A percentile compares a stretch with the other conserved stretches of the same genome.
phyloP scores from a whole-genome alignment of 2,329 filamentous ascomycete species.

The Pyrenochaeta sp. region DNA sequence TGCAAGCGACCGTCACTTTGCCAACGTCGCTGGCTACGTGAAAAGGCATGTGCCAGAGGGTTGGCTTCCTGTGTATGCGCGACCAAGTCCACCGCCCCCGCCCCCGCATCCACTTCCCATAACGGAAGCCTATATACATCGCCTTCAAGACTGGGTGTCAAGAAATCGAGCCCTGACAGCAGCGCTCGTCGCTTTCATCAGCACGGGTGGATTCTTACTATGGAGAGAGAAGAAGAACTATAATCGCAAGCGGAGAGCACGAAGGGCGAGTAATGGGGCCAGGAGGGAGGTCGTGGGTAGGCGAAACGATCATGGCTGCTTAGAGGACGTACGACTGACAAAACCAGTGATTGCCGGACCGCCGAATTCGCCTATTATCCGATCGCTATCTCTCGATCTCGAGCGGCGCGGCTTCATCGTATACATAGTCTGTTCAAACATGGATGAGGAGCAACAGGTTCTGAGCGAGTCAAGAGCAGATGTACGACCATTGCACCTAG shows the following conservation, averaged over 20 bases:
- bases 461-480: constrained; percentile 80
- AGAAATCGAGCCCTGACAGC: constrained; percentile 78
- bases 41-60: constrained; percentile 72
- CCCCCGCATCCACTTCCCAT: constrained; percentile 55
- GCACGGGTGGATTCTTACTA: constrained; percentile 68
- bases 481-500: constrained; percentile 81
- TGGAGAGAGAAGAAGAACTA: constrained; percentile 68
- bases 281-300: constrained; percentile 79
- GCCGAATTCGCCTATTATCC: constrained; percentile 82
- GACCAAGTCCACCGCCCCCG: constrained; percentile 62
- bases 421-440: constrained; percentile 85
- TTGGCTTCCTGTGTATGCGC: constrained; percentile 77
- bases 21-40: constrained; percentile 74
- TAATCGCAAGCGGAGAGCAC: constrained; percentile 75
- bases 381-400: constrained; percentile 83
- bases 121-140: constrained; percentile 60
- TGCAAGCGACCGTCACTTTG: constrained; percentile 82
- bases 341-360: constrained; percentile 83
- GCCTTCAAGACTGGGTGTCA: constrained; percentile 74
- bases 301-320: background rate
- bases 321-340: constrained; percentile 12
- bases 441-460: constrained; percentile 84
- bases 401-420: constrained; percentile 93
- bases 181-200: constrained; percentile 73
- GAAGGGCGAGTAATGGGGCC: constrained; percentile 81